Evolutionary conservation across 2,329 filamentous ascomycete genomes (phyloP), one percentile per base, ranked within the genome.

Genomic region (Zymoseptoria pseudotritici): DNA sequence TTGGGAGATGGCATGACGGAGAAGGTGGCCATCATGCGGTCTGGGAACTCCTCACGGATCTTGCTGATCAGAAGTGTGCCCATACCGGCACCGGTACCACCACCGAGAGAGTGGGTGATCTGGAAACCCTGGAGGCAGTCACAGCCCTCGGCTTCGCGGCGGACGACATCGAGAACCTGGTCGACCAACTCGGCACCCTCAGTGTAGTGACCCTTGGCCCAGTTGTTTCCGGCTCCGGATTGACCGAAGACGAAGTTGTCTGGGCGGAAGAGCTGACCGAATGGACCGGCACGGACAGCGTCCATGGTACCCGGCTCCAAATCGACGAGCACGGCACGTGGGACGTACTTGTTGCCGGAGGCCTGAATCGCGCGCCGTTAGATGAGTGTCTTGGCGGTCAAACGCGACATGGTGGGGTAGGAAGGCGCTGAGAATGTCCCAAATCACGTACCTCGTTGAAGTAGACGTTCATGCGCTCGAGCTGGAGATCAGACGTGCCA

Each of bases 11-110:
- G 94, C 65, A 97, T 88, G 74, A 99, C 94, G 72, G 94, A 97
- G 87, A 97, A 99, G 69, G 94, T 99, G 71, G 94, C 92, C 94
- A 97, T 99, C 94, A 99, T 99, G 76, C 94, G 91, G 85, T 99
- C 94, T 76, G 94, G 94, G 84, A 97, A 97, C 83, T 97, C 94
- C 84, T 99, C 94, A 74, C 94, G 94, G 80, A 97, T 97, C 90
- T 99, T 99, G 83, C 92, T 97, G 86, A 97, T 97, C 78, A 99
- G 82, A 74, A 99, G 87, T 63, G 94, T 99, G 83, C 94, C 94
- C 94, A 99, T 99, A 89, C 94, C 94, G 73, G 94, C 93, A 91
- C 94, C 94, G 74, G 94, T 99, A 87, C 94, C 94, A 89, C 94
- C 94, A 88, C 94, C 94, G 68, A 97, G 92, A 58, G 94, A 97